Percentiles rank a stretch among this genome's conserved stretches.
Conservation (phyloP, 2,329 filamentous ascomycete species). For the Rhynchosporium graminicola region DNA sequence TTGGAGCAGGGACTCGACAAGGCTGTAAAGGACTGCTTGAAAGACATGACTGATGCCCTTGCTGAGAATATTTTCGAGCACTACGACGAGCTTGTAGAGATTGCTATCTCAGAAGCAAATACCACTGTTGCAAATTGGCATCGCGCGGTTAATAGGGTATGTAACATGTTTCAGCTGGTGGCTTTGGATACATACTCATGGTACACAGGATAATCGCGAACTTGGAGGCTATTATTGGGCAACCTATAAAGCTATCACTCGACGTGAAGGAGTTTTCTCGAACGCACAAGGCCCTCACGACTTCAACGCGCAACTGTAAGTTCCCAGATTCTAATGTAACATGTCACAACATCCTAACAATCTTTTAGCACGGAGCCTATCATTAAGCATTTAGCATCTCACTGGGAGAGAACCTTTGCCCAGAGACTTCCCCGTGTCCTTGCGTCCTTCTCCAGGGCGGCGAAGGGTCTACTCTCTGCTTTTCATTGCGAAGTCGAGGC, state of each 20-base stretch:
- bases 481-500: constrained; percentile 48
- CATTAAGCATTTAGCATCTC: constrained; percentile 29
- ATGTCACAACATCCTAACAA: neutral
- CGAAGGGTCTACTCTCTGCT: constrained; percentile 39
- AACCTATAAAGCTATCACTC: constrained; percentile 59
- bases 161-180: neutral
- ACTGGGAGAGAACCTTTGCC: constrained; percentile 43
- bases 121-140: constrained; percentile 45
- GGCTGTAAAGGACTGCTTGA: constrained; percentile 43
- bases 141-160: constrained; percentile 37
- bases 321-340: neutral
- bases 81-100: constrained; percentile 44
- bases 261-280: constrained; percentile 50
- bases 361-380: constrained; percentile 25
- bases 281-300: constrained; percentile 44
- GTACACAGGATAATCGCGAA: constrained; percentile 33
- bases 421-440: constrained; percentile 46
- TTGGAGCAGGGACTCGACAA: constrained; percentile 47
- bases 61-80: constrained; percentile 49
- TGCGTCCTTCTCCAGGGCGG: constrained; percentile 40
- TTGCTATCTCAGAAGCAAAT: constrained; percentile 43
- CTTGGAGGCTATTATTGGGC: constrained; percentile 51
- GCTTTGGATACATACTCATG: neutral
- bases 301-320: constrained; percentile 44
- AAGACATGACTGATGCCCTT: constrained; percentile 45